phyloP scores from a whole-genome alignment of 768 basidiomycete genomes.

The Russula ochroleuca region DNA sequence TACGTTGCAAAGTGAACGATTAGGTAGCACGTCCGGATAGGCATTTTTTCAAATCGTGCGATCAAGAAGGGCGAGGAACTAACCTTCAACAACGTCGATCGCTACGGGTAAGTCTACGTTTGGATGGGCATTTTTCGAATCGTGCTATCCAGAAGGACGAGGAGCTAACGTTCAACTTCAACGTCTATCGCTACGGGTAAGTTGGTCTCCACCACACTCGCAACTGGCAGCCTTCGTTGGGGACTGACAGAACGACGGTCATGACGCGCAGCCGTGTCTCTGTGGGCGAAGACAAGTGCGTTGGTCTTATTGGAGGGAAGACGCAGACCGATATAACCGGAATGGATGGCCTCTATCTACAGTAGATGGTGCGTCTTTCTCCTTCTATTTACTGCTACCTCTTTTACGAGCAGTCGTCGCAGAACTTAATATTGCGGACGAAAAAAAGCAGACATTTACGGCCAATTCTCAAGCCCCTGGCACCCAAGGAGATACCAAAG shows the following conservation, averaged over 20 bases:
- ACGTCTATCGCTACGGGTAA: conserved; percentile 98
- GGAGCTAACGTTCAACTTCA: conserved; percentile 98
- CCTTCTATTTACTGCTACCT: not conserved
- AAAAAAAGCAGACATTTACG: conserved; percentile 38
- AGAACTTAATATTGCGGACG: conserved; percentile 94
- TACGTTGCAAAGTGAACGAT: conserved; percentile 98
- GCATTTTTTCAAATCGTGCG: conserved; percentile 87
- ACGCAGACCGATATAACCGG: conserved; percentile 93
- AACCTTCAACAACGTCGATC: conserved; percentile 99
- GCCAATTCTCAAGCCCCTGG: conserved; percentile 74
- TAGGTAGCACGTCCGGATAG: conserved; percentile 87
- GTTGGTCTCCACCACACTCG: too few species aligned
- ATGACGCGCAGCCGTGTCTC: conserved; percentile 91
- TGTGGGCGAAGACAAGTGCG: conserved; percentile 94
- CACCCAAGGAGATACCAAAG: conserved; percentile 80
- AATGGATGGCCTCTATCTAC: conserved; percentile 94
- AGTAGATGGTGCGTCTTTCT: conserved; percentile 58
- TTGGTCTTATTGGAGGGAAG: conserved; percentile 95
- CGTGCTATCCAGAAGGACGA: conserved; percentile 70
- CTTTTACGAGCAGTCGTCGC: conserved; percentile 16
- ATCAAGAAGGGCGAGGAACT: conserved; percentile 81
- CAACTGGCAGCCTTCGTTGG: conserved; percentile 27
- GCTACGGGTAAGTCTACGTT: conserved; percentile 88
- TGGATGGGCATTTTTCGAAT: conserved; percentile 98
- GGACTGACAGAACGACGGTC: conserved; percentile 43